Evolutionary conservation across 1,139 yeast genomes (phyloP), one percentile per base, ranked within the genome.

Genomic region (Protomyces pachydermus): DNA sequence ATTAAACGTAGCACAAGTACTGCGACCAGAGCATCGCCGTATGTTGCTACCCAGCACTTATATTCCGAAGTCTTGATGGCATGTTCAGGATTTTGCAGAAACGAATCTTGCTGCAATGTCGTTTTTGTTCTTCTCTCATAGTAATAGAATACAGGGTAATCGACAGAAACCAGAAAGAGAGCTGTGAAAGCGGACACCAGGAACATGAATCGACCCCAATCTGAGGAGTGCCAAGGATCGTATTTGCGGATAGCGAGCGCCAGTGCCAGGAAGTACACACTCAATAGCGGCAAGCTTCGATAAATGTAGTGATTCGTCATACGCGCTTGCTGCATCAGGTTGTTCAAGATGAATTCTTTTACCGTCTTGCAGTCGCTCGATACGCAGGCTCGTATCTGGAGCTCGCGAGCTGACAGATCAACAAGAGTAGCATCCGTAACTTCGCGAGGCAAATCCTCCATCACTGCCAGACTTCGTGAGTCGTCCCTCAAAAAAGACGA

Each of bases 121-220:
- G n/a, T 12, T 35, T 35, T 51, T n/a, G 56, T 58, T 52, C 16
- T 20, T 18, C 16, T 38, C 20, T 58, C 62, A 32, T 58, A 58
- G 52, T 39, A 52, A 14, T 18, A 39, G 53, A 18, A 58, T 16
- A 55, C 42, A 28, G 54, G 42, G 45, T 58, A 58, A 34, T 58
- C 62, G 8, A 58, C 56, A 16, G 52, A 52, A 10, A 58, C 62
- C 32, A 58, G 56, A 28, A 39, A 58, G 34, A 58, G 38, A 8
- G 62, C 62, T 12, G 62, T 38, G 23, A 58, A 39, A 14, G 62
- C 62, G 39, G 52, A 58, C 39, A 56, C 51, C 35, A 58, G 23
- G 37, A 58, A 52, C 8, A 55, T 28, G 56, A 55, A 58, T 12
- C 62, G 52, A 5, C 62, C 62, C 62, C 62, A 58, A 18, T 58